Base-by-base conservation (phyloP, 2,329 filamentous ascomycete species). In the Claviceps sp. region DNA sequence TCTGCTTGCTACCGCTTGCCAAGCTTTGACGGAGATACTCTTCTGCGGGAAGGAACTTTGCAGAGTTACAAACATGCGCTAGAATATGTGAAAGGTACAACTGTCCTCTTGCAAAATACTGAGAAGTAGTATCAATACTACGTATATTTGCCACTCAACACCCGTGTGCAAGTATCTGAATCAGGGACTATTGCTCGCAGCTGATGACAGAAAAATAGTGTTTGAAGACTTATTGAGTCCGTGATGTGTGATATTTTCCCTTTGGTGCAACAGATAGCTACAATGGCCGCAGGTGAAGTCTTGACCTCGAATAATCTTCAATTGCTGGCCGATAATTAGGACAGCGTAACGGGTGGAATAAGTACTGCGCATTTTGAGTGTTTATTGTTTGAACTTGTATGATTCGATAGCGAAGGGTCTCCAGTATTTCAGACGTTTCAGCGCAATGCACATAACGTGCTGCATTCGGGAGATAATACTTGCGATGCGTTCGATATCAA, bases 231-330 rank as follows among this genome's bases (percentile, higher is more conserved):
- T 56, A 65, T 88, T 9, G 79, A 79, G 2, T 70, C 72, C 41
- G 77, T 84, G 9, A 70, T 95, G 50, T 74, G 78, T 2, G 81
- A 89, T 60, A 82, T 86, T 0, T 87, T 93, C 61, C 75, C 76
- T 1, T 68, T 76, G 9, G 71, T 75, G 1, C 71, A 78, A 55
- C 70, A 76, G 1, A 67, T 72, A 0, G 68, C 83, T 1, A 66
- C 88, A 1, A 50, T 73, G 1, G 70, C 76, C 0, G 75, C 80
- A 0, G 64, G 75, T 2, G 63, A 70, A 18, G 73, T 80, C 1
- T 59, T 88, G 18, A 22, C 74, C 80, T 50, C 70, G 0, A 18
- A 68, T 84, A 14, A 68, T 94, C 11, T 58, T 74, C 13, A 82
- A 76, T 54, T 80, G 79, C 54, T 89, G 88, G 82, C 84, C 86